Evolutionary conservation across 2,329 filamentous ascomycete species (phyloP).

Genomic region (Exophiala phaeomuriformis): DNA sequence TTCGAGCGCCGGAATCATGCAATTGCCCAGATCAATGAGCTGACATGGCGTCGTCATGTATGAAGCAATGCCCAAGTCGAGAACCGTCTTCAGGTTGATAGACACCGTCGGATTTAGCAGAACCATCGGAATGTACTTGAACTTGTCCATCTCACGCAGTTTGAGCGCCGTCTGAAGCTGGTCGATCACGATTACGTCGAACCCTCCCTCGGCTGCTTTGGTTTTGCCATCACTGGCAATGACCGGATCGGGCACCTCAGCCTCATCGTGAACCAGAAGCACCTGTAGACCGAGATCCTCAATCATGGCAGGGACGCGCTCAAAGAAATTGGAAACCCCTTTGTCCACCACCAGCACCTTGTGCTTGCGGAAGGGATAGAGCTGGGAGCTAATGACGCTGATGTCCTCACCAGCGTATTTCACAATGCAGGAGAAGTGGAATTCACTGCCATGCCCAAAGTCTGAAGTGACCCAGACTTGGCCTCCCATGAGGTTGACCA

Average conservation of each 20-base stretch:
- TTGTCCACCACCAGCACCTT: slow-evolving; percentile 93
- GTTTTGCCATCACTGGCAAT: slow-evolving; percentile 47
- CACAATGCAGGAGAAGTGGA: slow-evolving; percentile 93
- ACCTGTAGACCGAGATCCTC: slow-evolving; percentile 71
- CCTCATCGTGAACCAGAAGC: slow-evolving; percentile 71
- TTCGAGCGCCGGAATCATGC: slow-evolving; percentile 90
- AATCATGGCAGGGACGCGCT: slow-evolving; percentile 72
- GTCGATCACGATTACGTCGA: slow-evolving; percentile 94
- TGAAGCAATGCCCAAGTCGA: slow-evolving; percentile 94
- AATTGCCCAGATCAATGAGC: slow-evolving; percentile 88
- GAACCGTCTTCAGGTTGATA: slow-evolving; percentile 83
- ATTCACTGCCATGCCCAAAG: slow-evolving; percentile 83
- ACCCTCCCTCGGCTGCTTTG: slow-evolving; percentile 53
- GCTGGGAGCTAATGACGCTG: slow-evolving; percentile 68
- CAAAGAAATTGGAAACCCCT: slow-evolving; percentile 67
- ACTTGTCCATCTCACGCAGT: slow-evolving; percentile 80
- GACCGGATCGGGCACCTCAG: slow-evolving; percentile 55
- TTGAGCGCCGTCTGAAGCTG: slow-evolving; percentile 84
- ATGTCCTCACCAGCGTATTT: slow-evolving; percentile 75
- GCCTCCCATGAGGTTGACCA: slow-evolving; percentile 94
- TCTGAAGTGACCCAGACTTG: slow-evolving; percentile 93
- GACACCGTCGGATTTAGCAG: slow-evolving; percentile 82
- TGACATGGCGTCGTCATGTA: slow-evolving; percentile 98
- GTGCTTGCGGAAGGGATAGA: slow-evolving; percentile 85
- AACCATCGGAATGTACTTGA: slow-evolving; percentile 96